Conservation (phyloP, 495 filamentous ascomycete species). For the Copromyces sp. region DNA sequence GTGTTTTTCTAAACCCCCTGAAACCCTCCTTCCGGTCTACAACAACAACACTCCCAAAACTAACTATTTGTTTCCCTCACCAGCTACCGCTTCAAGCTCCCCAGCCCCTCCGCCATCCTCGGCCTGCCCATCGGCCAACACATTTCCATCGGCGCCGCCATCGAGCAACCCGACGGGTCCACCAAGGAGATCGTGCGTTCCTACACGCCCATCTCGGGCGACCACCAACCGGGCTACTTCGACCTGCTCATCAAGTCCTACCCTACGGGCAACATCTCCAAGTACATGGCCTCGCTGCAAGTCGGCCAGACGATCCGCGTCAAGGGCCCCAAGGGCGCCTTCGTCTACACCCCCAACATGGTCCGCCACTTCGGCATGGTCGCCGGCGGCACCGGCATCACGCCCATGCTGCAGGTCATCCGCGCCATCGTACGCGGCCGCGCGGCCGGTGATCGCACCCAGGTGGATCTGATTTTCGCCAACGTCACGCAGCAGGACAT, state of each 20-base stretch:
- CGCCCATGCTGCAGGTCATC: constrained; percentile 93
- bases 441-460: constrained; percentile 66
- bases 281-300: constrained; percentile 70
- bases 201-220: constrained; percentile 92
- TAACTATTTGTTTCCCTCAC: constrained; percentile 7
- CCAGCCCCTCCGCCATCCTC: constrained; percentile 65
- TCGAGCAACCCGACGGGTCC: constrained; percentile 51
- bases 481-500: constrained; percentile 93
- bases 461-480: constrained; percentile 91
- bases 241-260: constrained; percentile 97
- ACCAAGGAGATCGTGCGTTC: constrained; percentile 86
- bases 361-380: constrained; percentile 94
- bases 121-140: constrained; percentile 97
- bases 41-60: neutral
- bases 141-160: constrained; percentile 82
- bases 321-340: constrained; percentile 87
- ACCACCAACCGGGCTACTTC: constrained; percentile 87
- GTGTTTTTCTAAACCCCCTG: constrained; percentile 6
- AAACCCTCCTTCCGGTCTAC: neutral
- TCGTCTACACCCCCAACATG: constrained; percentile 94
- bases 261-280: constrained; percentile 90
- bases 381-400: constrained; percentile 94
- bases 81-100: constrained; percentile 84
- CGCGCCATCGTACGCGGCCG: constrained; percentile 80
- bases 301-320: constrained; percentile 84